Evolutionary conservation across 2,329 filamentous ascomycete genomes (phyloP), one percentile per base, ranked within the genome.

Genomic region (Periconia macrospinosa): DNA sequence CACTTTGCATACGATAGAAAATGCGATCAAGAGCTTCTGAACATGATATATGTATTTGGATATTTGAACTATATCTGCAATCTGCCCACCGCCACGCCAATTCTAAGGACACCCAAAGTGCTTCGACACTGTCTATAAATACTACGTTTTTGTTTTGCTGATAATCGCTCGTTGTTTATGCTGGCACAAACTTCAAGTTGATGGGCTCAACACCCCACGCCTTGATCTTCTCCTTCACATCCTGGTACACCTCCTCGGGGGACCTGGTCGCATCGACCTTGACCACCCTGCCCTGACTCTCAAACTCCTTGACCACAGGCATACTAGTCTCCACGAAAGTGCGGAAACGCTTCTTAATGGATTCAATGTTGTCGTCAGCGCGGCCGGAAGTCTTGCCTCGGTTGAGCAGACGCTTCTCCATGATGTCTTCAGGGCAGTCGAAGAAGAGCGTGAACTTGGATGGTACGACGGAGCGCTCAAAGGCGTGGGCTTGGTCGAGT

Each of bases 311-410:
- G 50, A 99, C 91, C 45, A 97, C 94, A 23, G 94, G 94, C 93
- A 97, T 97, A 78, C 91, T 96, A 2, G 92, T 96, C 77, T 97
- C 92, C 66, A 95, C 80, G 71, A 97, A 99, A 3, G 89, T 92
- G 71, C 86, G 87, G 83, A 99, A 99, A 53, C 94, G 85, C 87
- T 99, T 99, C 79, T 90, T 88, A 75, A 97, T 99, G 69, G 87
- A 92, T 77, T 96, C 94, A 52, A 86, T 88, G 73, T 99, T 99
- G 78, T 99, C 94, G 75, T 99, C 94, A 47, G 88, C 81, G 60
- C 94, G 84, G 41, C 94, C 94, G 69, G 89, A 92, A 15, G 93
- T 97, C 86, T 96, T 90, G 58, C 93, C 94, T 47, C 93, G 84
- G 79, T 96, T 88, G 61, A 97, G 77, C 61, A 99, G 79, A 30